These are phyloP conservation scores for Immersiella caudata DNA, from an alignment of 495 filamentous ascomycete genomes.

Conservation along the genomic window DNA sequence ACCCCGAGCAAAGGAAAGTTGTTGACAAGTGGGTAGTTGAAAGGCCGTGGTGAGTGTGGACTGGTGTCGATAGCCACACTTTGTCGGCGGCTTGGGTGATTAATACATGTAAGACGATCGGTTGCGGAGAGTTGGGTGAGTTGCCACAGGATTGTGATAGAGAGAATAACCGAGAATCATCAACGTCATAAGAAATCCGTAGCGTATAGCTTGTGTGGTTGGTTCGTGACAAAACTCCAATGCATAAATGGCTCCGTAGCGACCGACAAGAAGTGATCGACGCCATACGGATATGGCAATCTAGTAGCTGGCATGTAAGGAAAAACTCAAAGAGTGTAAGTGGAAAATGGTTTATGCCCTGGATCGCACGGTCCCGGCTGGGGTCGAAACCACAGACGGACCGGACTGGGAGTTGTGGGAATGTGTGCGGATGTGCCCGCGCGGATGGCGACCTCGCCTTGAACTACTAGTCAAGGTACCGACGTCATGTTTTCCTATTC, in stretches of 20 bases:
- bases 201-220: conserved; percentile 33
- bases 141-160: conserved; percentile 11
- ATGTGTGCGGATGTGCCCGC: conserved; percentile 34
- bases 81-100: conserved; percentile 8
- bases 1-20: conserved; percentile 14
- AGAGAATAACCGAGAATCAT: conserved; percentile 33
- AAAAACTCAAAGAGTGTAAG: conserved; percentile 22
- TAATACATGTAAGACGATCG: conserved; percentile 11
- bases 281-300: conserved; percentile 21
- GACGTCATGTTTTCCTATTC: conserved; percentile 74
- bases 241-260: conserved; percentile 37
- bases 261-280: conserved; percentile 39
- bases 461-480: conserved; percentile 52
- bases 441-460: conserved; percentile 42
- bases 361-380: conserved; percentile 35
- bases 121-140: background rate
- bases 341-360: conserved; percentile 30
- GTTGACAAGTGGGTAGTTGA: background rate
- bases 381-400: conserved; percentile 42
- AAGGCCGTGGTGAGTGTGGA: background rate
- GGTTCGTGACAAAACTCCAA: conserved; percentile 33
- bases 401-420: conserved; percentile 38
- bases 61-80: background rate
- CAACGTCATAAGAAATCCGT: conserved; percentile 37
- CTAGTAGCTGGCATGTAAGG: conserved; percentile 26